These are phyloP conservation scores for Neospermospora avenae DNA, from an alignment of 2,329 filamentous ascomycete species.

Conservation along the genomic window DNA sequence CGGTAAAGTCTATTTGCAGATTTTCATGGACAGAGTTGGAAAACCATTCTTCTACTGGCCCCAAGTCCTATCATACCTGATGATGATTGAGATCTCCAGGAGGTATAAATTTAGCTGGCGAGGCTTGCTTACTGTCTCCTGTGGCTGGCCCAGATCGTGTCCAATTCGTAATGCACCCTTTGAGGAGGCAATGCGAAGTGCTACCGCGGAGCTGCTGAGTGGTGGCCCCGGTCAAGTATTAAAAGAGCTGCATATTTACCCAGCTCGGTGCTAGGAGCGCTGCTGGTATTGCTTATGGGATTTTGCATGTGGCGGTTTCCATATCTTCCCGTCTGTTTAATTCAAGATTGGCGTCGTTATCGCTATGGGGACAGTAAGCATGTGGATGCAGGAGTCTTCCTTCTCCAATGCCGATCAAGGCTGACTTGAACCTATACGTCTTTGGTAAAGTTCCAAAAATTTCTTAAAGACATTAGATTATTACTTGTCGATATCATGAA, in stretches of 20 bases:
- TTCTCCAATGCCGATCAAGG: no score
- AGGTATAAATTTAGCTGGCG: background rate
- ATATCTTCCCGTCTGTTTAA: background rate
- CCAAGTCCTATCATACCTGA: no score
- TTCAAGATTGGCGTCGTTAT: background rate
- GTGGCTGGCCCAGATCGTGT: background rate
- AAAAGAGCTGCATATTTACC: background rate
- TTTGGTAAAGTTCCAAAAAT: no score
- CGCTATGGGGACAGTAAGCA: background rate
- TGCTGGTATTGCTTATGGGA: background rate
- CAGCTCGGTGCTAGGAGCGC: background rate
- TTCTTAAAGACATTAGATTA: no score
- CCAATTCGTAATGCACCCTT: background rate
- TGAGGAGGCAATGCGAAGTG: background rate
- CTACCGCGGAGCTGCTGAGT: background rate
- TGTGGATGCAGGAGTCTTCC: background rate
- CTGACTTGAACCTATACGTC: no score
- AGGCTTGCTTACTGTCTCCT: background rate
- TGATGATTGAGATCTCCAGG: no score
- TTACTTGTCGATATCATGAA: no score
- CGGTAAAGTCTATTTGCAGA: background rate
- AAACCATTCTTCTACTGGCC: no score
- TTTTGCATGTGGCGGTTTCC: background rate
- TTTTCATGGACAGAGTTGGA: no score
- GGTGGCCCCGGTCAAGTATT: background rate